Base-by-base conservation (phyloP, 2,329 filamentous ascomycete genomes). In the Hypoxylon sp. region DNA sequence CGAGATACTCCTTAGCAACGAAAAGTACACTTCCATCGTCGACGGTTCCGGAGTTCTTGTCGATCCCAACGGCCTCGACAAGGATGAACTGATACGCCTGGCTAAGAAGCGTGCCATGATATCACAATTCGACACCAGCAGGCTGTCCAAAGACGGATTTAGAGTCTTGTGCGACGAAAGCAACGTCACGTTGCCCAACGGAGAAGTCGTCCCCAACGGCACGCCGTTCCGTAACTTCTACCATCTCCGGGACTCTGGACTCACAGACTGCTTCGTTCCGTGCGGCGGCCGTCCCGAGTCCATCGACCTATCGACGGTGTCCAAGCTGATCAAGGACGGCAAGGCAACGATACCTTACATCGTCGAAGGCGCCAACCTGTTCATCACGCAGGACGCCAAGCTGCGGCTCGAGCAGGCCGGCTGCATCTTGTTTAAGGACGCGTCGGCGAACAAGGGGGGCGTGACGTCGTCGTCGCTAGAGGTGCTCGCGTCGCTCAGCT, bases 351-450 rank as follows among this genome's bases (percentile, higher is more conserved):
- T 99, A 59, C 93, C 94, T 0, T 99, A 96, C 78, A 95, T 99
- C 50, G 94, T 99, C 40, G 95, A 99, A 78, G 95, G 95, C 49
- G 95, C 95, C 76, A 99, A 98, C 75, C 82, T 99, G 51, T 99
- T 99, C 84, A 96, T 99, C 78, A 97, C 95, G 0, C 95, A 99
- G 77, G 95, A 99, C 70, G 94, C 94, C 69, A 98, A 98, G 81
- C 84, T 98, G 52, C 90, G 92, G 20, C 86, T 99, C 11, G 95
- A 99, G 79, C 89, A 92, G 68, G 93, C 94, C n/a, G 95, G 95
- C 58, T 96, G 92, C 72, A 87, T 98, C 69, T 78, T 99, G 35
- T 97, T 92, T 88, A 99, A 99, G 80, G 95, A 99, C 75, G 95
- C 95, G 4, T 97, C 92, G 31, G 93, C 94, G 54, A 99, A 99